These are phyloP conservation scores for Cutaneotrichosporon sp. DNA, from an alignment of 1,284 basidiomycete species.

Conservation along the genomic window DNA sequence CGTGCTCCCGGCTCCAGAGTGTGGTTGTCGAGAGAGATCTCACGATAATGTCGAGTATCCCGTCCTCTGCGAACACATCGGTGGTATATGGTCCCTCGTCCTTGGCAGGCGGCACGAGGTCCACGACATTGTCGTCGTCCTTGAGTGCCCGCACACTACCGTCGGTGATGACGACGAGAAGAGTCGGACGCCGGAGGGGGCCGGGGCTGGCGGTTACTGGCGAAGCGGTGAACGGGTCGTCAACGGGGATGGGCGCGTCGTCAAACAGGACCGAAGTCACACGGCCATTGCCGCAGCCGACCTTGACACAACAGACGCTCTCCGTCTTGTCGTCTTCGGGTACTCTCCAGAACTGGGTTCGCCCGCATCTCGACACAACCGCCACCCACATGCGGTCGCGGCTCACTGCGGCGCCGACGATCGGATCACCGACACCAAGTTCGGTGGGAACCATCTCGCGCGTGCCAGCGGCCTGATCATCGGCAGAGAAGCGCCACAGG, in stretches of 20 bases:
- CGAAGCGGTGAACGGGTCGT: slow-evolving; percentile 25
- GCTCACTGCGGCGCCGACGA: slow-evolving; percentile 31
- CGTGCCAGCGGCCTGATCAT: slow-evolving; percentile 28
- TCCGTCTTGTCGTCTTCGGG: slow-evolving; percentile 22
- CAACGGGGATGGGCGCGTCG: slow-evolving; percentile 6
- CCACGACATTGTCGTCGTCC: slow-evolving; percentile 10
- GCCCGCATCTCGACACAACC: slow-evolving; percentile 15
- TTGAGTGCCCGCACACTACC: slow-evolving; percentile 19
- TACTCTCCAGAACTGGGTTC: slow-evolving; percentile 18
- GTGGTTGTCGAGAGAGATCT: slow-evolving; percentile 6
- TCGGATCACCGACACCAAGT: slow-evolving; percentile 24
- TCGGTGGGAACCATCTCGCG: slow-evolving; percentile 27
- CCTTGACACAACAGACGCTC: slow-evolving; percentile 2
- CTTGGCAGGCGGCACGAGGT: slow-evolving; percentile 15
- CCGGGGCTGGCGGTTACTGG: slow-evolving; percentile 1
- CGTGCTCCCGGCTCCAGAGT: slow-evolving; percentile 22
- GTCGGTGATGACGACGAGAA: slow-evolving; percentile 20
- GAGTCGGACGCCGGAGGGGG: slow-evolving; percentile 9
- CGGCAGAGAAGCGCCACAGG: slow-evolving; percentile 42
- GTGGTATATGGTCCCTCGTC: slow-evolving; percentile 2
- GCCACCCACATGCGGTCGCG: slow-evolving; percentile 16
- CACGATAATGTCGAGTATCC: slow-evolving; percentile 12
- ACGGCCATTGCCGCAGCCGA: slow-evolving; percentile 1
- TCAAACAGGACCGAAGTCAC: slow-evolving; percentile 16
- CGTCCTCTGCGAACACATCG: slow-evolving; percentile 14